Percentiles rank a stretch among this genome's conserved stretches.
phyloP scores from a whole-genome alignment of 805 yeast genomes.

The Komagataella pastoris region DNA sequence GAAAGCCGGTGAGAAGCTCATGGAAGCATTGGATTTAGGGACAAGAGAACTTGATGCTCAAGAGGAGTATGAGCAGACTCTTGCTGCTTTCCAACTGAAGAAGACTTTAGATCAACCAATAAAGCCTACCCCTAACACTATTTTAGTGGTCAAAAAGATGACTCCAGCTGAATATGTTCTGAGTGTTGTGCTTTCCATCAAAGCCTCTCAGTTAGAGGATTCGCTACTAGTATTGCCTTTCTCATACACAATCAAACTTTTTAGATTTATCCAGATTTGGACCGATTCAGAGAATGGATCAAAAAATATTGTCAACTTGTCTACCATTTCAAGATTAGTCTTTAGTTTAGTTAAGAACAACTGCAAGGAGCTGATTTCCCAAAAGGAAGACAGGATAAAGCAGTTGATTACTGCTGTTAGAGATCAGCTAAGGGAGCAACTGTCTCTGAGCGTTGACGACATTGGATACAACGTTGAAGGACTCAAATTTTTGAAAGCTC shows the following conservation, averaged over 20 bases:
- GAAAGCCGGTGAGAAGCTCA: conserved; percentile 85
- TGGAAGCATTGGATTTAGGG: conserved; percentile 87
- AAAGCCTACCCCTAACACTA: conserved; percentile 52
- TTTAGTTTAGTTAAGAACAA: conserved; percentile 64
- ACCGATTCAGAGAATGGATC: conserved; percentile 32
- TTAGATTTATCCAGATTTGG: conserved; percentile 69
- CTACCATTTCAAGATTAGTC: conserved; percentile 60
- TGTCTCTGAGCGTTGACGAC: conserved; percentile 37
- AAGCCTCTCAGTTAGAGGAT: conserved; percentile 81
- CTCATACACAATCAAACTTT: conserved; percentile 59
- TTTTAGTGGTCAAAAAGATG: conserved; percentile 60
- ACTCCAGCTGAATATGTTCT: conserved; percentile 71
- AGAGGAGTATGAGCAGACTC: conserved; percentile 33
- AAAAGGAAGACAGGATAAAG: conserved; percentile 51
- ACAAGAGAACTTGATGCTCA: conserved; percentile 48
- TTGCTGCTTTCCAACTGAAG: conserved; percentile 22
- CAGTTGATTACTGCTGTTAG: conserved; percentile 54
- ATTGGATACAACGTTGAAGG: conserved; percentile 84
- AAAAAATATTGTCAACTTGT: conserved; percentile 32
- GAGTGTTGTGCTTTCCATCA: conserved; percentile 55
- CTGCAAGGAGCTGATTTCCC: conserved; percentile 64
- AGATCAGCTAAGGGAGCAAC: conserved; percentile 40
- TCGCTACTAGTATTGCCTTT: conserved; percentile 86
- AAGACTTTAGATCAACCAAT: conserved; percentile 35
- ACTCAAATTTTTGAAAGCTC: conserved; percentile 53